Percentiles rank a stretch among this genome's conserved stretches.
Conservation (phyloP, 257 asterid species). For the Plantago ovata region DNA sequence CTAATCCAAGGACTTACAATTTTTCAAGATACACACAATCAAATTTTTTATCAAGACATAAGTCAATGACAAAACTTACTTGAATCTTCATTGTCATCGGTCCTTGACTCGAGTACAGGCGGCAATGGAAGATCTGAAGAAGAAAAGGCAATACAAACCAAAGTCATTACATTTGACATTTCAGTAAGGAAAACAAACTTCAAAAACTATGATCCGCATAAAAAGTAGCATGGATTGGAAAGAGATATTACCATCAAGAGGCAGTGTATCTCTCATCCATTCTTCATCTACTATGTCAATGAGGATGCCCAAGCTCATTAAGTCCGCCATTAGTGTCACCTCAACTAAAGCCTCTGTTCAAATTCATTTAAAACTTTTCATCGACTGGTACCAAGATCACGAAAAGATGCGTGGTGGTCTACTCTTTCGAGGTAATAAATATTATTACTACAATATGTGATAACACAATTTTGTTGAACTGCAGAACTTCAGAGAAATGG, state of each 20-base stretch:
- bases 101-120: slow-evolving; percentile 34
- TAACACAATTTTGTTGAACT: too few species aligned
- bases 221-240: background rate
- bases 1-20: background rate
- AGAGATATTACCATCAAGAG: slow-evolving; percentile 51
- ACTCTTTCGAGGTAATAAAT: too few species aligned
- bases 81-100: slow-evolving; percentile 49
- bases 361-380: too few species aligned
- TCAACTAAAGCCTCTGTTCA: too few species aligned
- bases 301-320: slow-evolving; percentile 58
- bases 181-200: background rate
- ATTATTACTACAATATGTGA: too few species aligned
- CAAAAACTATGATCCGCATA: background rate
- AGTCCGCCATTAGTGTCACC: slow-evolving; percentile 45
- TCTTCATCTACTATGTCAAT: slow-evolving; percentile 78
- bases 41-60: background rate
- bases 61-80: slow-evolving; percentile 29
- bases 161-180: background rate
- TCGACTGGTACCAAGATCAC: too few species aligned
- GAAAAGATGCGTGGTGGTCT: too few species aligned
- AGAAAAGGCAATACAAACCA: too few species aligned
- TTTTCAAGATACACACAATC: background rate
- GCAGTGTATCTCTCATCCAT: slow-evolving; percentile 83
- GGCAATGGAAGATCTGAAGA: slow-evolving; percentile 49
- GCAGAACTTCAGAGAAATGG: too few species aligned